Evolutionary conservation across 129 eudicot species (phyloP).

Genomic region (Dittrichia graveolens): DNA sequence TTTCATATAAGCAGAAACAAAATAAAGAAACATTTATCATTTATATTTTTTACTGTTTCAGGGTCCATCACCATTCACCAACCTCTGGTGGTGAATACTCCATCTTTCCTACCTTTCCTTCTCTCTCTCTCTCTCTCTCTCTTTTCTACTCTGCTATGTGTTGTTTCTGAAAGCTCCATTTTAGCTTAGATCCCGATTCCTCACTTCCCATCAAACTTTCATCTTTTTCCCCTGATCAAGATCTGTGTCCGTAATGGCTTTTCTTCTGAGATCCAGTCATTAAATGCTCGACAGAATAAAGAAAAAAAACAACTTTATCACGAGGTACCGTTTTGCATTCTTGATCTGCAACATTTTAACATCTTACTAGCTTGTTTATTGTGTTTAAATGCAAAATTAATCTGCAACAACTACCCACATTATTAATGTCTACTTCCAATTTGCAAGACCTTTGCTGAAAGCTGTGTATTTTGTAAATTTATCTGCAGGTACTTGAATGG

Average conservation of each 20-base stretch:
- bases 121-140: conserved; percentile 22
- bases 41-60: conserved; percentile 49
- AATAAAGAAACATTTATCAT: too few relatives aligned
- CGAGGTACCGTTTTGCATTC: conserved; percentile 35
- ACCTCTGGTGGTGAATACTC: conserved; percentile 75
- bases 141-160: conserved; percentile 14
- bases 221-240: conserved; percentile 5
- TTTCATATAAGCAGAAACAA: too few relatives aligned
- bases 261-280: conserved; percentile 55
- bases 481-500: conserved; percentile 65
- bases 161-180: conserved; percentile 52
- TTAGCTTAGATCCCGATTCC: conserved; percentile 55
- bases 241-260: conserved; percentile 14
- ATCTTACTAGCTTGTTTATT: background rate
- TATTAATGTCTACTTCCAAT: background rate
- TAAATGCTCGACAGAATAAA: conserved; percentile 10
- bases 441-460: too few relatives aligned
- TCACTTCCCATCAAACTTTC: conserved; percentile 10
- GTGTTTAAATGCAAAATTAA: background rate
- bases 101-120: conserved; percentile 62
- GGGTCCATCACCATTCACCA: conserved; percentile 71
- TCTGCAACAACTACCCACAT: background rate
- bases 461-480: too few relatives aligned
- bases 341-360: conserved; percentile 20
- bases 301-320: background rate